These are phyloP conservation scores for Oemleria cerasiformis DNA, from an alignment of 306 rosid species.

Conservation along the genomic window DNA sequence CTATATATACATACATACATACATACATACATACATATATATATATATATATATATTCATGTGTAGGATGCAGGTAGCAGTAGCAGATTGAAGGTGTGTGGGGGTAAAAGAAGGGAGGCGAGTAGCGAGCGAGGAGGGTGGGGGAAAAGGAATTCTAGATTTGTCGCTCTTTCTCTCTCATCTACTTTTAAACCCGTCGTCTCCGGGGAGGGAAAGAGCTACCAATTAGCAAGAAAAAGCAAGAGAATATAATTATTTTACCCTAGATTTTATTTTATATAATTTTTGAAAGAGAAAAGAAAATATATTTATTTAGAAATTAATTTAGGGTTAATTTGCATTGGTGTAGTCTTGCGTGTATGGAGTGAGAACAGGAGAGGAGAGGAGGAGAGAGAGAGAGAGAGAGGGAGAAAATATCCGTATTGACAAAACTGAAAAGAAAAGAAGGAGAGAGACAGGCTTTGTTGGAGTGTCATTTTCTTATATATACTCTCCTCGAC, in stretches of 20 bases:
- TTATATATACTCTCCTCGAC: conserved; percentile 77
- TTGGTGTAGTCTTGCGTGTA: conserved; percentile 42
- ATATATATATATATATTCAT: too few species aligned
- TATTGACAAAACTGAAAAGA: too few species aligned
- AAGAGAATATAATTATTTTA: too few species aligned
- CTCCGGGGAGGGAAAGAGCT: conserved; percentile 26
- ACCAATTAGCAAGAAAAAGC: background rate
- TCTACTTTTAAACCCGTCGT: conserved; percentile 25
- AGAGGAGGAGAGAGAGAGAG: conserved; percentile 8
- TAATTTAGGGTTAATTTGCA: conserved; percentile 2
- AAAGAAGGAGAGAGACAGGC: conserved; percentile 25
- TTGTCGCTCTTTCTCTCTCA: background rate
- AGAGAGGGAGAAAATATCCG: background rate
- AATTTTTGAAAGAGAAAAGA: too few species aligned
- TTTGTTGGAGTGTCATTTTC: conserved; percentile 82
- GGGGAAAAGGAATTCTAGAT: conserved; percentile 6
- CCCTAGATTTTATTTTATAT: too few species aligned
- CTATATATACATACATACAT: too few species aligned
- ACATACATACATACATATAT: too few species aligned
- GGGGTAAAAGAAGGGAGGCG: background rate
- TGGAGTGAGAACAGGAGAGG: conserved; percentile 22
- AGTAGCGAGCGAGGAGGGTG: conserved; percentile 6
- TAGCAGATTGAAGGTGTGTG: background rate
- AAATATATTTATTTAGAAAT: background rate
- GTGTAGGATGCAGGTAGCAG: background rate